These are phyloP conservation scores for Endocalyx cinctus DNA, from an alignment of 2,329 filamentous ascomycete species.

Conservation along the genomic window DNA sequence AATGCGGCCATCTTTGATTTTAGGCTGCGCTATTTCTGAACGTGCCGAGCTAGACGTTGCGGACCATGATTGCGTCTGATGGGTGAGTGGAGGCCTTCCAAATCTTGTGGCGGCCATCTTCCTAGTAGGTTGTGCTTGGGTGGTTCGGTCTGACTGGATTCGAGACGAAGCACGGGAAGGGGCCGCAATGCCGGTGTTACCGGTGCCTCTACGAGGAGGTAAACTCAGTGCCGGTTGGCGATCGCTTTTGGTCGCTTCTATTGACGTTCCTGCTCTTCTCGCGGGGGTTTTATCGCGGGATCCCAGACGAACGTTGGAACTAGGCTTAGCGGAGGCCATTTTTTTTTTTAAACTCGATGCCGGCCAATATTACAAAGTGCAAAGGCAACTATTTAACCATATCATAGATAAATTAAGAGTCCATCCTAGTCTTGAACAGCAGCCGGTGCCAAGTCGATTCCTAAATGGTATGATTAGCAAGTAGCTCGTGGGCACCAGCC, in stretches of 20 bases:
- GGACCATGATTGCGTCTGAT: conserved; percentile 41
- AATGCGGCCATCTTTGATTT: conserved; percentile 31
- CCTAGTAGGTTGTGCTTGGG: conserved; percentile 28
- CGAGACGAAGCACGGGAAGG: conserved; percentile 19
- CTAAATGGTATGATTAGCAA: too few relatives aligned
- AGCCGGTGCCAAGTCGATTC: too few relatives aligned
- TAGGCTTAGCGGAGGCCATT: too few relatives aligned
- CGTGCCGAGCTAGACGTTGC: conserved; percentile 27
- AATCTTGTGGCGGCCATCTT: conserved; percentile 12
- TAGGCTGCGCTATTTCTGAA: conserved; percentile 28
- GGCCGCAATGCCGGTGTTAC: conserved; percentile 11
- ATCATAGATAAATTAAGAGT: too few relatives aligned
- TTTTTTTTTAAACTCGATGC: too few relatives aligned
- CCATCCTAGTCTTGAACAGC: too few relatives aligned
- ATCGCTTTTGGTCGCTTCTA: not conserved
- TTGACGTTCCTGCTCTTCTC: too few relatives aligned
- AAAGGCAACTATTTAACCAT: too few relatives aligned
- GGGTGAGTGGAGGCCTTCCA: conserved; percentile 33
- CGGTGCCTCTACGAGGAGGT: conserved; percentile 21
- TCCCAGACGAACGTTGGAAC: too few relatives aligned
- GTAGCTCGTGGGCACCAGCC: too few relatives aligned
- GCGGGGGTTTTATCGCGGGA: too few relatives aligned
- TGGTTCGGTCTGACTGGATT: conserved; percentile 29
- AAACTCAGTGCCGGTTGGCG: conserved; percentile 13
- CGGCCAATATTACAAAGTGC: too few relatives aligned